Evolutionary conservation across 2,329 filamentous ascomycete genomes (phyloP).

Genomic region (Arthrocladium fulminans): DNA sequence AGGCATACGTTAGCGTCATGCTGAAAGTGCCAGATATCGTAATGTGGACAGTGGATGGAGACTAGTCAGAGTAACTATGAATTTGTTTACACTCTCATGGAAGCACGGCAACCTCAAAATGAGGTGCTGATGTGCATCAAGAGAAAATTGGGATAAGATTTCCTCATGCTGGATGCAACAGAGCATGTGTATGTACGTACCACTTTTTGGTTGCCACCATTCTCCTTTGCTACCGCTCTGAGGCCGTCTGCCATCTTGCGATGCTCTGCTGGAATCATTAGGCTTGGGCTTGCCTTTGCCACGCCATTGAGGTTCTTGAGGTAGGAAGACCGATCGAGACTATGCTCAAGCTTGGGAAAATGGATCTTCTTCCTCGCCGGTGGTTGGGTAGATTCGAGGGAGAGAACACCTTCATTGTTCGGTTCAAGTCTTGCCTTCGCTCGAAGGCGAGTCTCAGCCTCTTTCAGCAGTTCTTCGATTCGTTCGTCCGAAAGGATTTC

Average conservation of each 20-base stretch:
- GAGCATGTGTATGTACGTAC: conserved; percentile 36
- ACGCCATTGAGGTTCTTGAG: conserved; percentile 42
- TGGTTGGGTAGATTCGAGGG: conserved; percentile 11
- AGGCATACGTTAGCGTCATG: conserved; percentile 18
- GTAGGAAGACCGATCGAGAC: conserved; percentile 13
- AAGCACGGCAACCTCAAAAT: conserved; percentile 69
- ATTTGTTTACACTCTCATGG: conserved; percentile 53
- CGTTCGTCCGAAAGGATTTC: conserved; percentile 43
- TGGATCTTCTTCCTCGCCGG: conserved; percentile 7
- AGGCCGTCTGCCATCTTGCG: conserved; percentile 40
- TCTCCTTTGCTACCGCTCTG: conserved; percentile 46
- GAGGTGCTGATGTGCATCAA: conserved; percentile 67
- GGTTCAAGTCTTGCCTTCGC: conserved; percentile 20
- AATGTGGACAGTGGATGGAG: not conserved
- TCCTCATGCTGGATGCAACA: conserved; percentile 52
- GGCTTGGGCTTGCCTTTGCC: conserved; percentile 44
- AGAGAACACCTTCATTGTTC: conserved; percentile 17
- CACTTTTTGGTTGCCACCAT: conserved; percentile 41
- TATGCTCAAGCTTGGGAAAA: conserved; percentile 19
- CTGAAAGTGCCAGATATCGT: conserved; percentile 20
- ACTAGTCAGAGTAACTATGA: conserved; percentile 65
- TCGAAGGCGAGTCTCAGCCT: conserved; percentile 52
- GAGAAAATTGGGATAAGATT: conserved; percentile 58
- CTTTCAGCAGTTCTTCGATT: conserved; percentile 53
- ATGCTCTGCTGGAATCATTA: conserved; percentile 39